phyloP scores from a whole-genome alignment of 75 land plant species.

The Cupressus sempervirens region DNA sequence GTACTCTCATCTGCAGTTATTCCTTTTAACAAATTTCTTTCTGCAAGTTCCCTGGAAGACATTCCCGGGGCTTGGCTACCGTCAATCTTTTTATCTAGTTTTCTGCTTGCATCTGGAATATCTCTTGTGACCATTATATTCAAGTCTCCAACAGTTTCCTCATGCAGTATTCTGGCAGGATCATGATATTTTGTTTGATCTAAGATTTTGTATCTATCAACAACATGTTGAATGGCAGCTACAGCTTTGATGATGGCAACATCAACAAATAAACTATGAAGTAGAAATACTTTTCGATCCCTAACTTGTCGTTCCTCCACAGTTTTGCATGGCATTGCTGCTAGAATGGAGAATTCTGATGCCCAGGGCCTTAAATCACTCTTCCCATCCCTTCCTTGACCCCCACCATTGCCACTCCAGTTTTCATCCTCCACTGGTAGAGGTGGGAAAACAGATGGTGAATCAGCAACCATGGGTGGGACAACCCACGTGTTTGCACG shows the following conservation, averaged over 20 bases:
- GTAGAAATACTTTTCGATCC: slow-evolving; percentile 87
- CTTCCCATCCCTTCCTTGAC: slow-evolving; percentile 64
- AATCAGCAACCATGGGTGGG: slow-evolving; percentile 72
- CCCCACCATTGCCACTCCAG: slow-evolving; percentile 97
- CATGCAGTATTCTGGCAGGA: slow-evolving; percentile 20
- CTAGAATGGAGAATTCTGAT: slow-evolving; percentile 73
- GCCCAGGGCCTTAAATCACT: slow-evolving; percentile 62
- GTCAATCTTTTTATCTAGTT: slow-evolving; percentile 63
- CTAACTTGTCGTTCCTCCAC: slow-evolving; percentile 91
- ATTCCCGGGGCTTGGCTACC: slow-evolving; percentile 41
- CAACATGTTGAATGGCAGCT: slow-evolving; percentile 32
- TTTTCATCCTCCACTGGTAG: slow-evolving; percentile 83
- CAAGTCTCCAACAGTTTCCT: slow-evolving; percentile 66
- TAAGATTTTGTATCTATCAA: slow-evolving; percentile 11
- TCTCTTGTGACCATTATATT: slow-evolving; percentile 54
- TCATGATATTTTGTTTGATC: slow-evolving; percentile 1
- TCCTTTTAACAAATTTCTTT: slow-evolving; percentile 86
- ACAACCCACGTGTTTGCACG: slow-evolving; percentile 98
- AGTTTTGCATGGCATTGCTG: slow-evolving; percentile 87
- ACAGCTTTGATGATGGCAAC: slow-evolving; percentile 75
- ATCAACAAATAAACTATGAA: slow-evolving; percentile 91
- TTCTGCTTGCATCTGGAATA: slow-evolving; percentile 58
- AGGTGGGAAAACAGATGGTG: slow-evolving; percentile 65
- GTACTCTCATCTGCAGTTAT: slow-evolving; percentile 97
- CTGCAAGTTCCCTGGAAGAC: slow-evolving; percentile 50